Percentiles rank a stretch among this genome's conserved stretches.
phyloP scores from a whole-genome alignment of 2,329 filamentous ascomycete species.

The Hortaea werneckii region DNA sequence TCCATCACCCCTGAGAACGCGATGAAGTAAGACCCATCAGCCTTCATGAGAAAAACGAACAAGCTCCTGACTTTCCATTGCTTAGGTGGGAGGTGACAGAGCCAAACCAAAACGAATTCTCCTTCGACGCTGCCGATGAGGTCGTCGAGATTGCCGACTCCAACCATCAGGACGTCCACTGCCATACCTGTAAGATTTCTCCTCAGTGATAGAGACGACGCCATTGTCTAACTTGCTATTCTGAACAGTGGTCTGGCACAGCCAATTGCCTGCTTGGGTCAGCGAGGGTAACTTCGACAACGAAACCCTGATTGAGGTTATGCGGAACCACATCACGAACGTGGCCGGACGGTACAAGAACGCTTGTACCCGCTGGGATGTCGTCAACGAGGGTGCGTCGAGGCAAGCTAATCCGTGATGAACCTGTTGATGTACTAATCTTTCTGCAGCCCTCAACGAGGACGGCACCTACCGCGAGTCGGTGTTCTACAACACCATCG shows the following conservation, averaged over 20 bases:
- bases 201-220: background rate
- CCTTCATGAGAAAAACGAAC: no score
- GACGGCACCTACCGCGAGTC: slow-evolving; percentile 45
- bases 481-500: slow-evolving; percentile 48
- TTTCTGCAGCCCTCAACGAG: slow-evolving; percentile 35
- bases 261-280: slow-evolving; percentile 46
- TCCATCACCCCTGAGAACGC: slow-evolving; percentile 55
- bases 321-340: slow-evolving; percentile 52
- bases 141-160: slow-evolving; percentile 31
- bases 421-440: slow-evolving; percentile 5
- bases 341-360: slow-evolving; percentile 50
- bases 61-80: no score
- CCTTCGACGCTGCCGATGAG: slow-evolving; percentile 46
- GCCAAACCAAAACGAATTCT: slow-evolving; percentile 46
- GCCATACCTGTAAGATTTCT: slow-evolving; percentile 40
- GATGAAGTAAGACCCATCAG: slow-evolving; percentile 43
- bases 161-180: slow-evolving; percentile 44
- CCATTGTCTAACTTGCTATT: slow-evolving; percentile 1
- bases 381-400: slow-evolving; percentile 45
- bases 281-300: slow-evolving; percentile 46
- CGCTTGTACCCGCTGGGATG: slow-evolving; percentile 44
- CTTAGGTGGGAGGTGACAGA: slow-evolving; percentile 28
- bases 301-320: slow-evolving; percentile 44
- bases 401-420: no score
- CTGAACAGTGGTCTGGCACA: slow-evolving; percentile 38